Base-by-base conservation (phyloP, 2,329 filamentous ascomycete genomes). In the Penicillium sp. region DNA sequence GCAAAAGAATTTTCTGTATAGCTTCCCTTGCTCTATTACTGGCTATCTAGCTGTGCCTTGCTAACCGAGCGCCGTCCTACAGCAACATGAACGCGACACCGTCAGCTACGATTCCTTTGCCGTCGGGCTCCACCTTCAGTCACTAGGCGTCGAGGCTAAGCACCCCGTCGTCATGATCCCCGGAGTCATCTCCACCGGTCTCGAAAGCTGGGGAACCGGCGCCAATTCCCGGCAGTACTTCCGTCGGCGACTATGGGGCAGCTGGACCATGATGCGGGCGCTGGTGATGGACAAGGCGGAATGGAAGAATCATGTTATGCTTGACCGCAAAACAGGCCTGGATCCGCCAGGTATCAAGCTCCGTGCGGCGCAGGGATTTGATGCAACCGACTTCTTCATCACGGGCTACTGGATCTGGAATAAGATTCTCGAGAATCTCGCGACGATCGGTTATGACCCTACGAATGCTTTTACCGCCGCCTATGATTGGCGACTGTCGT, bases 241-340 rank as follows among this genome's bases (percentile, higher is more conserved):
- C 69, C 79, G 93, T 52, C 95, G 94, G 72, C 78, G 93, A 44
- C 73, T 98, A 40, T 98, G 93, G 93, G 93, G 93, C 4, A 95
- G 89, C 58, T 98, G 94, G 93, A 95, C 82, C 54, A 98, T 98
- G 93, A 96, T 98, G 89, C 81, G 86, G 40, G 91, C 93, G 0
- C 72, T 98, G 55, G 88, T 98, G 1, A 71, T 95, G 61, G 93
- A 97, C 68, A 96, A 97, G 69, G 84, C 94, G 23, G 78, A 80
- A 27, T 98, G 93, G 93, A 98, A 96, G 74, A 84, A 76, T 60
- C 93, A 98, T 66, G 88, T 98, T 57, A 97, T 97, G 90, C 78
- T 98, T 9, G 93, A 98, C 69, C 90, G 91, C 67, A 70, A 81
- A 29, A 96, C 91, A 0, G 93, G 93, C 0, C 75, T 98, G 18